Base-by-base conservation (phyloP, 2,329 filamentous ascomycete species). In the Ophiocordyceps camponoti-floridani region DNA sequence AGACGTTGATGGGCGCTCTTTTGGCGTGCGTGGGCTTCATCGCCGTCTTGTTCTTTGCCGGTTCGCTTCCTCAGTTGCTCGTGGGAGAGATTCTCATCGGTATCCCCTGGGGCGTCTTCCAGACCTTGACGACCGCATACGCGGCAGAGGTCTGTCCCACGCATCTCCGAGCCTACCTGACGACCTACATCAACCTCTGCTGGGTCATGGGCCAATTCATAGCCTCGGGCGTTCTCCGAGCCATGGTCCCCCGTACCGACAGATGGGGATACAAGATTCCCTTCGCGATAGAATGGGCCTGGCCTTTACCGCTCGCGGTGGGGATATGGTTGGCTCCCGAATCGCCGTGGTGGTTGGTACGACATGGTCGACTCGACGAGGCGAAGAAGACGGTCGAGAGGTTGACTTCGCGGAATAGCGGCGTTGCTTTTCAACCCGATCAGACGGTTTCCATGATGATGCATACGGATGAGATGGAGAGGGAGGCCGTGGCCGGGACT, bases 391-490 rank as follows among this genome's bases (percentile, higher is more conserved):
- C 64, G 0, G 51, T 72, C 0, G 48, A 54, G 33, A 58, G 65
- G 5, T 58, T 72, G 23, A 23, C 23, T 3, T 55, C 49, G 9
- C 59, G 68, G 26, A 69, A 58, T 49, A 50, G 43, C 45, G 54
- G 48, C 4, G 18, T 52, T 3, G 50, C 55, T 6, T 63, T 67
- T 45, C 59, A 65, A 31, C 54, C 58, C 8, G 62, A 70, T 23
- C 59, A 67, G 50, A 62, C 62, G 1, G 50, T 75, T n/a, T 63
- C 67, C 11, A 67, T 72, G 65, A 70, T 73, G 62, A 50, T 65
- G 0, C 62, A 70, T 46, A 23, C 23, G 73, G 73, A 73, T 49
- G 43, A 46, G 6, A 23, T 23, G 23, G 23, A 23, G 23, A 23
- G 23, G 23, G 23, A 23, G 23, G 23, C 23, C 5, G 23, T 23